These are phyloP conservation scores for Cercophora samala DNA, from an alignment of 495 filamentous ascomycete species.

Conservation along the genomic window DNA sequence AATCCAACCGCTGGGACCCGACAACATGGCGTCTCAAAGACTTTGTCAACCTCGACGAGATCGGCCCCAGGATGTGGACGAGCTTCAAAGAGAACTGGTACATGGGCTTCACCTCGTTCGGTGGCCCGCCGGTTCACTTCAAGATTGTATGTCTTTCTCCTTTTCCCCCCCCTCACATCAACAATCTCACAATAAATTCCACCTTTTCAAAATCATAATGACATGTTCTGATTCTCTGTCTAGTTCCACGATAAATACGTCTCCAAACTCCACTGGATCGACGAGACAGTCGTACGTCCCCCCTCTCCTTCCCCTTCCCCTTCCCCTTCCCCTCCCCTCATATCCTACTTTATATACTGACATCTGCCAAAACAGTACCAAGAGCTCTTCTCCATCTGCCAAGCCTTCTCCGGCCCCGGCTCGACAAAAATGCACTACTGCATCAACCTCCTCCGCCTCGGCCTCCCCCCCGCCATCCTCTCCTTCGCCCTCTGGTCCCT, in stretches of 20 bases:
- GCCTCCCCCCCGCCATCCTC: constrained; percentile 59
- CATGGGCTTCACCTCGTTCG: constrained; percentile 63
- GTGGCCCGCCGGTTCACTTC: constrained; percentile 61
- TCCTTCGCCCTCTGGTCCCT: constrained; percentile 71
- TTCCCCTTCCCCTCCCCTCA: too few relatives aligned
- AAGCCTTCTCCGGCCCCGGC: constrained; percentile 70
- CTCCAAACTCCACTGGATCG: constrained; percentile 63
- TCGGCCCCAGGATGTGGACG: constrained; percentile 21
- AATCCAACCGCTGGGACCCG: not conserved
- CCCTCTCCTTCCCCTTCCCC: not conserved
- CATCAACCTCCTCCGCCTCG: constrained; percentile 64
- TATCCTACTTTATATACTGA: too few relatives aligned
- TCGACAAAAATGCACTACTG: constrained; percentile 81
- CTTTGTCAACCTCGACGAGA: not conserved
- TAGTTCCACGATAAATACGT: constrained; percentile 74
- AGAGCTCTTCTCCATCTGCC: constrained; percentile 76
- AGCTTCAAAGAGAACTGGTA: constrained; percentile 52
- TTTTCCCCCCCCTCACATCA: not conserved
- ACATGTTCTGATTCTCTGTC: too few relatives aligned
- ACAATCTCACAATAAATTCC: not conserved
- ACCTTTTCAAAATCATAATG: too few relatives aligned
- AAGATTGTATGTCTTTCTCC: constrained; percentile 42
- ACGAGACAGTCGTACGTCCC: constrained; percentile 55
- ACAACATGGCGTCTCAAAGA: not conserved
- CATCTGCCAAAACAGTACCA: constrained; percentile 64